These are phyloP conservation scores for Glarea lozoyensis DNA, from an alignment of 495 filamentous ascomycete genomes.

Conservation along the genomic window DNA sequence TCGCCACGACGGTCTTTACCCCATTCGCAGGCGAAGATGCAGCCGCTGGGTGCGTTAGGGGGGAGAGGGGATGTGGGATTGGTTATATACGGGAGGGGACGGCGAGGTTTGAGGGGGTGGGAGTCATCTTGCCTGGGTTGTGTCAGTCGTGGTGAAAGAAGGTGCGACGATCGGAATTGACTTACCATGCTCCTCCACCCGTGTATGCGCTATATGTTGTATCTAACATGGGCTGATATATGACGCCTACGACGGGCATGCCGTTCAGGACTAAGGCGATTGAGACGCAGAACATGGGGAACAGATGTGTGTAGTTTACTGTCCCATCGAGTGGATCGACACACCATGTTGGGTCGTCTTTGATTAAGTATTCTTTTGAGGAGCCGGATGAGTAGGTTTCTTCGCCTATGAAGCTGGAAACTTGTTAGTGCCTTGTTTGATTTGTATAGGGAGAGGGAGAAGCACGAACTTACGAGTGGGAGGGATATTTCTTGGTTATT, in stretches of 20 bases:
- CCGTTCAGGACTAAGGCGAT: constrained; percentile 52
- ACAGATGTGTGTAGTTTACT: constrained; percentile 65
- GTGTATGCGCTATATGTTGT: constrained; percentile 54
- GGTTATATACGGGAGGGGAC: constrained; percentile 46
- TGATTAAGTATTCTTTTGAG: constrained; percentile 52
- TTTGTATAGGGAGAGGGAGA: neutral
- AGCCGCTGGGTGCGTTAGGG: constrained; percentile 51
- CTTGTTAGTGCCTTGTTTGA: neutral
- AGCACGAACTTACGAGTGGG: constrained; percentile 42
- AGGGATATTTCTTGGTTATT: constrained; percentile 47
- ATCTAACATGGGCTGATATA: constrained; percentile 55
- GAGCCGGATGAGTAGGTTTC: constrained; percentile 55
- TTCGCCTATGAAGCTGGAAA: constrained; percentile 57
- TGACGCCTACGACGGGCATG: constrained; percentile 51
- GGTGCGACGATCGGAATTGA: neutral
- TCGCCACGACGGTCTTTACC: constrained; percentile 63
- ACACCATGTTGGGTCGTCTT: constrained; percentile 54
- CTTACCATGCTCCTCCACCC: constrained; percentile 54
- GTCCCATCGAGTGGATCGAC: constrained; percentile 64
- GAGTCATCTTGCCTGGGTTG: constrained; percentile 8
- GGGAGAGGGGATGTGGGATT: constrained; percentile 52
- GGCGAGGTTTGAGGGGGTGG: constrained; percentile 37
- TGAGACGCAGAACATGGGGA: constrained; percentile 66
- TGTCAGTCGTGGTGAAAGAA: too few relatives aligned
- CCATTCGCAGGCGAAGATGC: constrained; percentile 63